A percentile compares a stretch with the other conserved stretches of the same genome.
phyloP scores from a whole-genome alignment of 306 rosid species.

The Luffa acutangula region DNA sequence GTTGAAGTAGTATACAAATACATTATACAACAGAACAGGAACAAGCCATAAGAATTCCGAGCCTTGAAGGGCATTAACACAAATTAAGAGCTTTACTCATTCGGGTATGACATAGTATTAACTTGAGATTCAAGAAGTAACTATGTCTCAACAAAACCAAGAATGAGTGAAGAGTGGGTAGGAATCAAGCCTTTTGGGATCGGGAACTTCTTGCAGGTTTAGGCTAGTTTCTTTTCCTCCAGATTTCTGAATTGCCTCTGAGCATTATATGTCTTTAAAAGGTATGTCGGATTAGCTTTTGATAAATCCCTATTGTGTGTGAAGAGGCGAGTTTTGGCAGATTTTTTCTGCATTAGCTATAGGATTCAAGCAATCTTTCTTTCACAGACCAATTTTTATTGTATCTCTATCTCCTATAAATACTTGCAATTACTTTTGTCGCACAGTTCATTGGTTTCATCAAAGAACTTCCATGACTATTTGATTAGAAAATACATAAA shows the following conservation, averaged over 20 bases:
- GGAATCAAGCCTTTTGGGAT: neutral
- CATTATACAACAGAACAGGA: neutral
- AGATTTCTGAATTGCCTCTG: neutral
- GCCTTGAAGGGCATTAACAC: neutral
- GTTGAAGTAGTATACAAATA: neutral
- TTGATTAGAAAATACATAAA: neutral
- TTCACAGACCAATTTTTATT: neutral
- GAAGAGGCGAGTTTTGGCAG: neutral
- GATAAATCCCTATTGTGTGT: neutral
- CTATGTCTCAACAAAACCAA: neutral
- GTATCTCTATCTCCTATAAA: neutral
- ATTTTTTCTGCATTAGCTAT: neutral
- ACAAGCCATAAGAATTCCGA: neutral
- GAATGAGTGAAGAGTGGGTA: neutral
- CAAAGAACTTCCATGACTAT: neutral
- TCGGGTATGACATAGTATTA: neutral
- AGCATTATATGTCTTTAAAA: neutral
- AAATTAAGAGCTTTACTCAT: neutral
- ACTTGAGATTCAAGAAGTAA: neutral
- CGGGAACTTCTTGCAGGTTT: neutral
- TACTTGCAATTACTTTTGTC: neutral
- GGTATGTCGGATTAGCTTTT: neutral
- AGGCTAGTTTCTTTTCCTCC: neutral
- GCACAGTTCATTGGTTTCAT: neutral
- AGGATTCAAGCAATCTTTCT: neutral